Base-by-base conservation (phyloP, 768 basidiomycete genomes). In the Boletus pseudo-olivaceus region DNA sequence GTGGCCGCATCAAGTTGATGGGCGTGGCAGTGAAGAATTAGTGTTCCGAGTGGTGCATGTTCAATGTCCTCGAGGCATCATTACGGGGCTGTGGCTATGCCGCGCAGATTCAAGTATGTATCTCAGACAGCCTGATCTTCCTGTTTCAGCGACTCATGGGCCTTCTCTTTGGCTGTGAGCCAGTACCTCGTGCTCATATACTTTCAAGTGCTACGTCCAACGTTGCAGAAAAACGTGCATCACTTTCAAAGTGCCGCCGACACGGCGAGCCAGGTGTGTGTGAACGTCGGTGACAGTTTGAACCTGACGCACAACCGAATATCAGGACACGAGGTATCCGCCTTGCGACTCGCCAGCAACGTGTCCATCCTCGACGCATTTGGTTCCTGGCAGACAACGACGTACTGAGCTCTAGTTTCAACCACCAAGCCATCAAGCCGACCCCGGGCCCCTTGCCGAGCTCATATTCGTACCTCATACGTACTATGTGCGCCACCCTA, bases 31-130 rank as follows among this genome's bases (percentile, higher is more conserved):
- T 38, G 26, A 38, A 20, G 23, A 27, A 38, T 34, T 34, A 19
- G 45, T 33, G 46, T 23, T 59, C 39, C 15, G 32, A 49, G 35
- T 9, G 1, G 26, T 26, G 40, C 56, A 64, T 55, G 62, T 66
- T 61, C n/a, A n/a, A 49, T 19, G 42, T 44, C 65, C 65, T 61
- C 55, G 65, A 67, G 65, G 65, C 57, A 46, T 47, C 51, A 39
- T n/a, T 29, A 23, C 23, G 23, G 27, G 3, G 38, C 10, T 41
- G 63, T 67, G 64, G 65, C 64, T 60, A 34, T 64, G 17, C 37
- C 6, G 7, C 11, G 2, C 23, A 23, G 23, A 23, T 23, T 23
- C 23, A 4, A 23, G 23, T 23, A 23, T 23, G 23, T 23, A 23
- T 23, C 23, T 23, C n/a, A n/a, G n/a, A 23, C 23, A 23, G 23